Evolutionary conservation across 371 early-diverging fungal genomes (phyloP).

Genomic region (Globomyces sp.): DNA sequence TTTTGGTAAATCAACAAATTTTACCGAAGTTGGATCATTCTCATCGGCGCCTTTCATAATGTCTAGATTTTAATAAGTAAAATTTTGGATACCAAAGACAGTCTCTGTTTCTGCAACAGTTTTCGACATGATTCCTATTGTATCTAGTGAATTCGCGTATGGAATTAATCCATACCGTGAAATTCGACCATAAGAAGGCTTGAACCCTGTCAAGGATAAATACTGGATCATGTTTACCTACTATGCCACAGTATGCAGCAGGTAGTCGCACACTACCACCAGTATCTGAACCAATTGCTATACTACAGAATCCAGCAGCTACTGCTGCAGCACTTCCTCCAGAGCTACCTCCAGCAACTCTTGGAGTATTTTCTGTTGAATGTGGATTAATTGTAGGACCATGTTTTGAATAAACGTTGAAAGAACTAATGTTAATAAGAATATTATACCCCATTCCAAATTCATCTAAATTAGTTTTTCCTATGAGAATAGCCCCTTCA

Average conservation of each 20-base stretch:
- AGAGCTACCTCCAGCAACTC: constrained; percentile 86
- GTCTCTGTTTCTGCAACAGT: constrained; percentile 54
- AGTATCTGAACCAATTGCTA: constrained; percentile 89
- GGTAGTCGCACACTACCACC: constrained; percentile 94
- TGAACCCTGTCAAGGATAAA: constrained; percentile 61
- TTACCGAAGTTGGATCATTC: constrained; percentile 61
- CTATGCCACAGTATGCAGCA: constrained; percentile 89
- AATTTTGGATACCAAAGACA: constrained; percentile 49
- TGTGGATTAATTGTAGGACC: constrained; percentile 44
- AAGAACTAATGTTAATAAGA: constrained; percentile 22
- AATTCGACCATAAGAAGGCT: constrained; percentile 85
- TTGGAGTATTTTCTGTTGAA: constrained; percentile 21
- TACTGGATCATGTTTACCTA: constrained; percentile 20
- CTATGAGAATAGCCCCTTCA: constrained; percentile 69
- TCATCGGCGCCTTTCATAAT: constrained; percentile 56
- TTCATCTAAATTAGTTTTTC: constrained; percentile 95
- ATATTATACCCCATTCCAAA: constrained; percentile 87
- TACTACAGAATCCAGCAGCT: constrained; percentile 52
- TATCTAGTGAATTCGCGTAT: constrained; percentile 88
- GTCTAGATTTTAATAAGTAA: constrained; percentile 38
- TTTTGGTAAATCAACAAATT: constrained; percentile 29
- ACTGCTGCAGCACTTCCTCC: constrained; percentile 94
- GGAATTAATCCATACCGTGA: constrained; percentile 86
- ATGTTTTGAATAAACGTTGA: constrained; percentile 29
- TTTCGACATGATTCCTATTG: constrained; percentile 76